Percentiles rank a stretch among this genome's conserved stretches.
These are phyloP conservation scores for Pseudogymnoascus sp. DNA, from an alignment of 2,329 filamentous ascomycete species.

Conservation along the genomic window DNA sequence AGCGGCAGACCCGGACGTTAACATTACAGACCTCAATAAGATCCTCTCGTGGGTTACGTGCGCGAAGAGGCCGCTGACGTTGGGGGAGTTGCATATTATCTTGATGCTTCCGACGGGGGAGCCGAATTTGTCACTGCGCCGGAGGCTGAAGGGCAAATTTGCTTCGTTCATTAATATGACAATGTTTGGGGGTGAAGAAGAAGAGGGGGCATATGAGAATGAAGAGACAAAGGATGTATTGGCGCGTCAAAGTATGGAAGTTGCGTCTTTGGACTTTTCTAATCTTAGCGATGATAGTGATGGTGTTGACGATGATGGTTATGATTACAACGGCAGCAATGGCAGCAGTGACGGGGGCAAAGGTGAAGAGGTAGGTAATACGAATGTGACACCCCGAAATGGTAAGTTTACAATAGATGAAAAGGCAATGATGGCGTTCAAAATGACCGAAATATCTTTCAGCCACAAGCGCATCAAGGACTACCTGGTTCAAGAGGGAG, in stretches of 20 bases:
- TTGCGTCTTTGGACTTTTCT: not conserved
- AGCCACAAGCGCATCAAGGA: not conserved
- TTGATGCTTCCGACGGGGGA: not conserved
- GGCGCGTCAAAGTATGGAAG: not conserved
- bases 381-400: not conserved
- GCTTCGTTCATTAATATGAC: not conserved
- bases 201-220: not conserved
- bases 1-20: not conserved
- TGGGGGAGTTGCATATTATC: not conserved
- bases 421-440: not conserved
- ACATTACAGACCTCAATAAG: not conserved
- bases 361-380: not conserved
- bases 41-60: not conserved
- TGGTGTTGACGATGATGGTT: not conserved
- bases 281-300: not conserved
- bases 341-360: not conserved
- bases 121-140: not conserved
- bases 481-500: not conserved
- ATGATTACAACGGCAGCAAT: not conserved
- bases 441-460: not conserved
- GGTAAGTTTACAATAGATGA: not conserved
- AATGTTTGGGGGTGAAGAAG: not conserved
- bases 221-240: not conserved
- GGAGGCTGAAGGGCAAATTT: not conserved
- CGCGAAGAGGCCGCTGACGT: not conserved